A percentile compares a stretch with the other conserved stretches of the same genome.
These are phyloP conservation scores for Termitomyces sp. DNA, from an alignment of 768 basidiomycete species.

Conservation along the genomic window DNA sequence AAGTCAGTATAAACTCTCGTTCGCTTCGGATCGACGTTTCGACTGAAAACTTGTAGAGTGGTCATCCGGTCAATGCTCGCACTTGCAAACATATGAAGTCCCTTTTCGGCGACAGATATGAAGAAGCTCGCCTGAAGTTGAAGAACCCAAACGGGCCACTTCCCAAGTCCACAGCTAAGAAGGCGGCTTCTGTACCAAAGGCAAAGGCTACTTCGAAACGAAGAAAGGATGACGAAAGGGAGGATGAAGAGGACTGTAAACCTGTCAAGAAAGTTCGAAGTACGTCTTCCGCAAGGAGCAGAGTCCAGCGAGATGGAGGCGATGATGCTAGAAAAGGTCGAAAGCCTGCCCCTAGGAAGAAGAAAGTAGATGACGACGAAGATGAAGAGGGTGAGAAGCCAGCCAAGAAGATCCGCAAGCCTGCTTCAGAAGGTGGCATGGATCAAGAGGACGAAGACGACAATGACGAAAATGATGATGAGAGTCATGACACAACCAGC, in stretches of 20 bases:
- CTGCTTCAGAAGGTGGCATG: conserved; percentile 15
- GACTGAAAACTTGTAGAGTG: conserved; percentile 11
- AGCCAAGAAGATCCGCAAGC: conserved; percentile 2
- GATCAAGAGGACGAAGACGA: conserved; percentile 24
- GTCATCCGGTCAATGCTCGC: conserved; percentile 38
- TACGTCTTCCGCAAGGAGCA: conserved; percentile 9
- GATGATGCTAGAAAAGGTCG: conserved; percentile 21
- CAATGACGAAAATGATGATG: conserved; percentile 11
- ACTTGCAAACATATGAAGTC: conserved; percentile 42
- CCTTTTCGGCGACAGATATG: conserved; percentile 41
- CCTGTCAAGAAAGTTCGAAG: conserved; percentile 11
- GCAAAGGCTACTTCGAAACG: conserved; percentile 14
- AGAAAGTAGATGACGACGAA: conserved; percentile 11
- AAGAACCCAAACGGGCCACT: conserved; percentile 33
- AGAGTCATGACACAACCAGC: conserved; percentile 1
- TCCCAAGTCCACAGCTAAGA: conserved; percentile 18
- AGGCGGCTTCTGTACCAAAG: conserved; percentile 13
- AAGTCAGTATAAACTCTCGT: conserved; percentile 10
- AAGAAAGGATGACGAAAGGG: conserved; percentile 17
- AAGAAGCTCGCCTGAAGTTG: conserved; percentile 35
- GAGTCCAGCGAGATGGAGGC: conserved; percentile 21
- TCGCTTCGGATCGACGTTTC: background rate
- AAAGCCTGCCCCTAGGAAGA: conserved; percentile 13
- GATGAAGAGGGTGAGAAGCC: conserved; percentile 12
- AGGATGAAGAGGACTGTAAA: conserved; percentile 9